These are phyloP conservation scores for Penicillium flavigenum DNA, from an alignment of 495 filamentous ascomycete species.

Conservation along the genomic window DNA sequence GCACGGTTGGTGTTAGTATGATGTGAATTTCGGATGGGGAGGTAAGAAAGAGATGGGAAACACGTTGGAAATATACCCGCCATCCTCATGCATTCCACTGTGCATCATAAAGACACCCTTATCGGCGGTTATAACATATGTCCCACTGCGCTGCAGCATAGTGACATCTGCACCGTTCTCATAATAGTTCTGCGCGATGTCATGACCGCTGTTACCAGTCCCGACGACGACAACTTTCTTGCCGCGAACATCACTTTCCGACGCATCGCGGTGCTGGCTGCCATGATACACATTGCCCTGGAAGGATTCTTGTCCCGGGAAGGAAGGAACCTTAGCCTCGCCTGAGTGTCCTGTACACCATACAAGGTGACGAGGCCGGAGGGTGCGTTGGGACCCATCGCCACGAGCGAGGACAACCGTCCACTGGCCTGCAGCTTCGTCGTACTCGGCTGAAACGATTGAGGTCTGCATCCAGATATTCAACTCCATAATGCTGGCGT, in stretches of 20 bases:
- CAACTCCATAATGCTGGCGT: conserved; percentile 69
- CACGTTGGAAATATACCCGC: conserved; percentile 29
- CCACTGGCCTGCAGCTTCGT: conserved; percentile 57
- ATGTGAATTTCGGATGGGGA: background rate
- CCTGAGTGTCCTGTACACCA: conserved; percentile 54
- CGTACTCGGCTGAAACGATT: conserved; percentile 52
- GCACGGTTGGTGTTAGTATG: conserved; percentile 3
- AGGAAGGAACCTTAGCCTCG: conserved; percentile 46
- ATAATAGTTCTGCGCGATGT: conserved; percentile 80
- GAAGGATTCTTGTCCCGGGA: conserved; percentile 45
- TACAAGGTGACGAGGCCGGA: conserved; percentile 48
- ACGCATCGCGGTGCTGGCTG: conserved; percentile 42
- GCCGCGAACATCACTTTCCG: conserved; percentile 40
- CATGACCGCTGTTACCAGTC: conserved; percentile 78
- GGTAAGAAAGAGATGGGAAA: background rate
- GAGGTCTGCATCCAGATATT: conserved; percentile 67
- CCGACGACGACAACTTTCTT: conserved; percentile 79
- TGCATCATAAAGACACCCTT: conserved; percentile 58
- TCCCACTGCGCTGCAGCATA: conserved; percentile 74
- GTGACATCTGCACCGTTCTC: conserved; percentile 75
- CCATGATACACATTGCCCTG: conserved; percentile 51
- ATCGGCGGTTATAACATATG: conserved; percentile 67
- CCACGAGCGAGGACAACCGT: conserved; percentile 54
- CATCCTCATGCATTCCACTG: conserved; percentile 61
- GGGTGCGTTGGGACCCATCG: conserved; percentile 38